phyloP scores from a whole-genome alignment of 2,329 filamentous ascomycete genomes.

The Ceratocystiopsis sp. region DNA sequence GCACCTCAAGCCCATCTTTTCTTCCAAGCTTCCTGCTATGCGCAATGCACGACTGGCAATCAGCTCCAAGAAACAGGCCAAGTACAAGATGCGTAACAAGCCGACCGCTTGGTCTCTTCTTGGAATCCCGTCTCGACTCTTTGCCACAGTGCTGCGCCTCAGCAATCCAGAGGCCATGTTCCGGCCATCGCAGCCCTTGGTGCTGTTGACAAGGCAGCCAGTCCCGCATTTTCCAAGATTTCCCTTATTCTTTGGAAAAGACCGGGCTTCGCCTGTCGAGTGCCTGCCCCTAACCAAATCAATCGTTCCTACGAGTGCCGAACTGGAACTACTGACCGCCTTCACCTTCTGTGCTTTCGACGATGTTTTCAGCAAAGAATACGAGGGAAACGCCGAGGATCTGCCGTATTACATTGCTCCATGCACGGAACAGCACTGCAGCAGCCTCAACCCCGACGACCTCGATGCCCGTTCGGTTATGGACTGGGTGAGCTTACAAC shows the following conservation, averaged over 20 bases:
- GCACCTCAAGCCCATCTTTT: constrained; percentile 55
- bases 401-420: constrained; percentile 80
- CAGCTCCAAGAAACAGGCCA: constrained; percentile 55
- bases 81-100: constrained; percentile 66
- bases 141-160: constrained; percentile 44
- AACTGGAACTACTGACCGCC: constrained; percentile 37
- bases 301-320: constrained; percentile 24
- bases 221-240: constrained; percentile 23
- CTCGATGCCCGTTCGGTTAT: constrained; percentile 22
- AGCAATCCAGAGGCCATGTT: constrained; percentile 36
- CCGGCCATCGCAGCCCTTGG: constrained; percentile 43
- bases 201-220: constrained; percentile 41
- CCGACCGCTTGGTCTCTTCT: constrained; percentile 51
- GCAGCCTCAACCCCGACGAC: background rate
- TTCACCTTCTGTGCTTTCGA: constrained; percentile 66
- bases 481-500: constrained; percentile 35
- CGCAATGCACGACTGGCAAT: constrained; percentile 75
- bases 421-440: constrained; percentile 5
- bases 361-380: constrained; percentile 82
- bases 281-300: constrained; percentile 25
- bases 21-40: constrained; percentile 59
- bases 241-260: constrained; percentile 52
- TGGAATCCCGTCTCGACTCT: constrained; percentile 35
- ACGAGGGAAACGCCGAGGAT: constrained; percentile 41
- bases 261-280: constrained; percentile 39